Base-by-base conservation (phyloP, 2,329 filamentous ascomycete species). In the Nigrospora sphaerica region DNA sequence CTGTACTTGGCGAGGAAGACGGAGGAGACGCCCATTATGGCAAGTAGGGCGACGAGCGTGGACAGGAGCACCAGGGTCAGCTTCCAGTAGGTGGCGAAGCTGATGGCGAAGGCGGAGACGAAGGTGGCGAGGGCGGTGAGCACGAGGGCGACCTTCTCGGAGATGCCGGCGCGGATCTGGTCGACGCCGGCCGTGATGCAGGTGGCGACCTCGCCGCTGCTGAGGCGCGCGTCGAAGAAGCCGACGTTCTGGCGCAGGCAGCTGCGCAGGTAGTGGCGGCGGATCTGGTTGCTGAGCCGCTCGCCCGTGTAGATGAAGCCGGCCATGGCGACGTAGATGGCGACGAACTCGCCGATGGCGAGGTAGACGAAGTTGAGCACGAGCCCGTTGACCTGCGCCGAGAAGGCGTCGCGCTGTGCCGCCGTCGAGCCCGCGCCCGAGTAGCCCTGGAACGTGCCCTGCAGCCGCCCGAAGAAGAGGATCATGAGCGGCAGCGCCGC, bases 11-110 rank as follows among this genome's bases (percentile, higher is more conserved):
- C 23, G 12, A 46, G 39, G 17, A 32, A 31, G 4, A 31, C 19
- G 17, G 34, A 40, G 31, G 59, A 63, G n/a, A 62, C 55, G 32
- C 65, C 57, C 6, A 61, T 66, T 39, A 67, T 63, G 14, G 67
- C 54, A 7, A 69, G 63, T 5, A 65, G 66, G 11, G 68, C 48
- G 2, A 71, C 46, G 11, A 70, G 65, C 0, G 58, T 63, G 4
- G 45, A 44, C 12, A 39, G 31, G 32, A 33, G 38, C 39, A 73
- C 70, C 1, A 73, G 57, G 0, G 70, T 71, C 11, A 71, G 61
- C 56, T 71, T 68, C 67, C 69, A 73, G 33, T 70, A 62, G 4
- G 62, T 63, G 14, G 62, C 45, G 49, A 72, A 64, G 34, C 68
- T 64, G 40, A 68, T 61, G 48, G 66, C 55, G 46, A 69, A 66